These are phyloP conservation scores for Tylopilus vinaceipallidus DNA, from an alignment of 768 basidiomycete genomes.

Conservation along the genomic window DNA sequence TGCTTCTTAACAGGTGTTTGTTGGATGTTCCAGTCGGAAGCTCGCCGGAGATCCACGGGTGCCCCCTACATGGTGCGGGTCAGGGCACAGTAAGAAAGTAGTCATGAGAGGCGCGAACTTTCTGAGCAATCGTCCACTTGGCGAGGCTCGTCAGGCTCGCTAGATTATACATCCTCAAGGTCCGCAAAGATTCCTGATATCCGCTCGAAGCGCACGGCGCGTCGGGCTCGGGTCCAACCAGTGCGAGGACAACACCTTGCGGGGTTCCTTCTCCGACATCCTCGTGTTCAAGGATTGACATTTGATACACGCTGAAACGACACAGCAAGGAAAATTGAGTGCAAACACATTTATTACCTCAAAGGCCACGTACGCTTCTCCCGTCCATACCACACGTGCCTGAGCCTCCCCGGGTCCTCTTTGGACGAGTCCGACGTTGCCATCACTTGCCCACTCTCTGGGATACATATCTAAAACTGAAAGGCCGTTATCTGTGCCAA, in stretches of 20 bases:
- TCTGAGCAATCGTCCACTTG: constrained; percentile 68
- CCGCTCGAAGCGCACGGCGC: constrained; percentile 38
- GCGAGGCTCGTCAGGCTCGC: constrained; percentile 72
- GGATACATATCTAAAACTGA: constrained; percentile 85
- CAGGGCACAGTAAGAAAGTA: constrained; percentile 3
- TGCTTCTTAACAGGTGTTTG: constrained; percentile 46
- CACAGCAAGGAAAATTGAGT: not conserved
- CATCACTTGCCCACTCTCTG: constrained; percentile 54
- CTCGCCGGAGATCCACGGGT: constrained; percentile 56
- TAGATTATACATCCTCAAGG: constrained; percentile 81
- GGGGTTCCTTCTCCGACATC: constrained; percentile 54
- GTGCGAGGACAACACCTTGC: constrained; percentile 73
- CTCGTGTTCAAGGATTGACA: constrained; percentile 68
- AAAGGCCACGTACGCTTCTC: constrained; percentile 59
- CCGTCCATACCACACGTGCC: constrained; percentile 66
- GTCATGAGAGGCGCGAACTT: constrained; percentile 39
- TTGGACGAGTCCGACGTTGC: constrained; percentile 38
- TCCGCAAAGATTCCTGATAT: constrained; percentile 54
- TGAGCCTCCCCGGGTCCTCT: constrained; percentile 74
- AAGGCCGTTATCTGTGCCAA: constrained; percentile 78
- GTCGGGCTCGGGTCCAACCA: constrained; percentile 65
- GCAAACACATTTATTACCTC: not conserved
- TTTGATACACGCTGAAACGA: constrained; percentile 63
- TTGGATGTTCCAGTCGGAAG: constrained; percentile 50
- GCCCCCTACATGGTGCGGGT: constrained; percentile 41